phyloP scores from a whole-genome alignment of 83 land plant species.

The Picea mariana region DNA sequence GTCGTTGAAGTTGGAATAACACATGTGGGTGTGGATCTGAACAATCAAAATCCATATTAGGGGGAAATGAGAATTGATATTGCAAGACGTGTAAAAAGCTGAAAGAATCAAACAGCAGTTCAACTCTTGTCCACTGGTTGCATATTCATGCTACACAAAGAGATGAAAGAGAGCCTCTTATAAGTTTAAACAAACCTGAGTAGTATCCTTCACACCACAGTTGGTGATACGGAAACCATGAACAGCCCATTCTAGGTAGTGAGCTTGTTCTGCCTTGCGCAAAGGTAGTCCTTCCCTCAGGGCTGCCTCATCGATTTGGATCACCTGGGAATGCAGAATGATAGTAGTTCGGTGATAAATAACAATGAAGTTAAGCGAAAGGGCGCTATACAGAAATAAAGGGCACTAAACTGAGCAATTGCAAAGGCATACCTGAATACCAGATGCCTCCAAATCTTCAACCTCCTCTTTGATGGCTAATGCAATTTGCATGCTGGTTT shows the following conservation, averaged over 20 bases:
- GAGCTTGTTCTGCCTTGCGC: too few species aligned
- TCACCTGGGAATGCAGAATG: constrained; percentile 34
- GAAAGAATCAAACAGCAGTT: not conserved
- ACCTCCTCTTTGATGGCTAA: constrained; percentile 90
- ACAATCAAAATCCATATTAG: constrained; percentile 2
- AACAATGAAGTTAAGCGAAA: not conserved
- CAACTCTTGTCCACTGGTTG: not conserved
- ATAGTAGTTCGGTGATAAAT: not conserved
- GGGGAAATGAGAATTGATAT: not conserved
- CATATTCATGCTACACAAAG: not conserved
- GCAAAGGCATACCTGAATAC: constrained; percentile 31
- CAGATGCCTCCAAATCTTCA: constrained; percentile 27
- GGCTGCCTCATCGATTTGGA: constrained; percentile 53
- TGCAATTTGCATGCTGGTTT: constrained; percentile 85
- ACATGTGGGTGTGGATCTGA: constrained; percentile 71
- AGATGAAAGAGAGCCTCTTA: not conserved
- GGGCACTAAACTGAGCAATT: not conserved
- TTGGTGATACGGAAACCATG: too few species aligned
- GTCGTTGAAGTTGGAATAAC: constrained; percentile 46
- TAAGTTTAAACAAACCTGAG: constrained; percentile 38
- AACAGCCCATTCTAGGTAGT: too few species aligned
- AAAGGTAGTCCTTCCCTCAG: too few species aligned
- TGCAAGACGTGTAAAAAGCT: not conserved
- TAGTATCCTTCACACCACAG: too few species aligned
- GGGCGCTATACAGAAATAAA: not conserved